Evolutionary conservation across 768 basidiomycete genomes (phyloP), one percentile per base, ranked within the genome.

Genomic region (Phylloporus sp.): DNA sequence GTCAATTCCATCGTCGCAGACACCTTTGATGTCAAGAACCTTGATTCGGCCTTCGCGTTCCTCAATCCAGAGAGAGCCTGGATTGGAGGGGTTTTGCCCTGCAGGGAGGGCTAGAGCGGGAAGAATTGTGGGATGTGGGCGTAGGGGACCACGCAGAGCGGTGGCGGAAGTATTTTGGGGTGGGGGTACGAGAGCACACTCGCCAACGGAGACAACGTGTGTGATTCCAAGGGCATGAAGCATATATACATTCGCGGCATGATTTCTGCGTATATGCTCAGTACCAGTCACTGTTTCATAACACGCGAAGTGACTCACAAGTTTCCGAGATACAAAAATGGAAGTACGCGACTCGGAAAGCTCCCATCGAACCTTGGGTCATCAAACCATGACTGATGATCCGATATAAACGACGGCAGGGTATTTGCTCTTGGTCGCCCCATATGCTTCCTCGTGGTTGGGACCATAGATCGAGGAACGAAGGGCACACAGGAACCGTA

Each of bases 1-100:
- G 70, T 95, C 94, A 66, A 97, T 95, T 4, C 95, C 95, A 65
- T 98, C 95, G 69, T 98, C 95, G 63, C 91, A 90, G 24, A 97
- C 85, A 35, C 88, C 88, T 70, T 93, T 86, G 67, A 94, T 90
- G 66, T 95, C 92, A 48, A 94, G 77, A 26, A 95, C 91, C 66
- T 90, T 88, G 65, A 95, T 94, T 49, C 91, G 76, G 5, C 91
- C 92, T 63, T 91, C 91, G 22, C 84, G 79, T 70, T 93, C 90
- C 70, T 95, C 91, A 49, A 84, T 82, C 85, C 86, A 95, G 32
- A 95, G 75, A 31, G 87, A 91, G 15, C 91, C 86, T 46, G 83
- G 85, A 43, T 76, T 71, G 34, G 72, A 74, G 10, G 72, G 70
- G 7, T 76, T 73, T 55, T 80, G 79, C 2, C 77, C 75, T 2